Conservation (phyloP, 139 green algal species). For the Closterium sp. region DNA sequence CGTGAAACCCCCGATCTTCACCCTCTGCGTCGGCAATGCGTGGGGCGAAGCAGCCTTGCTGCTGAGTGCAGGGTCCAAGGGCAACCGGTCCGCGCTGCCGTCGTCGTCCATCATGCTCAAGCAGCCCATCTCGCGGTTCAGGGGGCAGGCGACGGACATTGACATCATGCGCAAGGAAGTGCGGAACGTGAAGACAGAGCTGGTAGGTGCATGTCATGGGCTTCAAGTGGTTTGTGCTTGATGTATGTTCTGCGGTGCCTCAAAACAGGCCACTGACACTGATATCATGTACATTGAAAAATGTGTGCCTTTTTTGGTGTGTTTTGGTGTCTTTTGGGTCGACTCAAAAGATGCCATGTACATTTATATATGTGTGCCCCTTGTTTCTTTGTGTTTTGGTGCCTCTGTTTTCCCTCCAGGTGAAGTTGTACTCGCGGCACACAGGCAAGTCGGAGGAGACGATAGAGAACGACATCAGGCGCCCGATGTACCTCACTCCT, state of each 20-base stretch:
- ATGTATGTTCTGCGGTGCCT: conserved; percentile 70
- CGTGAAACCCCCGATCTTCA: conserved; percentile 85
- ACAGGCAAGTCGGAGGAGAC: conserved; percentile 78
- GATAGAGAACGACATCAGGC: conserved; percentile 79
- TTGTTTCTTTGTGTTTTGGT: conserved; percentile 1
- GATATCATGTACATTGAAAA: conserved; percentile 94
- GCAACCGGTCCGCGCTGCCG: conserved; percentile 86
- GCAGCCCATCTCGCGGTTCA: conserved; percentile 73
- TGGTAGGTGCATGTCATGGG: conserved; percentile 61
- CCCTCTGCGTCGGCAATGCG: conserved; percentile 86
- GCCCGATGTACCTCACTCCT: conserved; percentile 88
- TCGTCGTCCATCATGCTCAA: conserved; percentile 96
- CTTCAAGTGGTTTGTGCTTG: neutral
- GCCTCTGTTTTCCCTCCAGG: conserved; percentile 3
- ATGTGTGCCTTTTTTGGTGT: neutral
- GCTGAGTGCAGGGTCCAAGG: conserved; percentile 82
- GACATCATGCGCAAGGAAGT: conserved; percentile 95
- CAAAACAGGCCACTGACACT: conserved; percentile 87
- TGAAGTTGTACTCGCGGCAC: conserved; percentile 56
- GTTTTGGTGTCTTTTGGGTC: too few species aligned
- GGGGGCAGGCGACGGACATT: conserved; percentile 82
- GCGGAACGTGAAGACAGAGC: conserved; percentile 79
- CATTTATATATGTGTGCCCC: neutral
- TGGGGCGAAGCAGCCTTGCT: conserved; percentile 97
- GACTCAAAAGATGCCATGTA: conserved; percentile 63